Percentiles rank a stretch among this genome's conserved stretches.
phyloP scores from a whole-genome alignment of 228 moss, liverwort and hornwort species.

The Sphagnum magellanicum region DNA sequence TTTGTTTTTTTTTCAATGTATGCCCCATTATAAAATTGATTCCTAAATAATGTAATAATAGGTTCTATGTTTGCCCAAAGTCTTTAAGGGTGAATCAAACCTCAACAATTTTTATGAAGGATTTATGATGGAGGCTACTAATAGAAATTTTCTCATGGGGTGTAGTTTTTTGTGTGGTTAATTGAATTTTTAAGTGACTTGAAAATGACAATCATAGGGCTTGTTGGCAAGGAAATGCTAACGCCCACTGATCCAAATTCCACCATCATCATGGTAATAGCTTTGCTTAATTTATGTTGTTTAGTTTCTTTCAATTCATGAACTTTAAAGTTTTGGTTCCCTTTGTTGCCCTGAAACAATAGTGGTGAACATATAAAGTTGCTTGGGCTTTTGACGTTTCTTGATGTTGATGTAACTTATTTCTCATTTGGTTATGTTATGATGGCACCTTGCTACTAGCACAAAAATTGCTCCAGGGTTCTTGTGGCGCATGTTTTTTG shows the following conservation, averaged over 20 bases:
- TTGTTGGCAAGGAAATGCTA: slow-evolving; percentile 81
- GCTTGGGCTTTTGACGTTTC: background rate
- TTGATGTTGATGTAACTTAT: too few species aligned
- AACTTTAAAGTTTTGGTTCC: too few species aligned
- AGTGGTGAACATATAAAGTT: background rate
- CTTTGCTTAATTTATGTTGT: too few species aligned
- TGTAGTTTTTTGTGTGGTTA: background rate
- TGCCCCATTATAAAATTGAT: too few species aligned
- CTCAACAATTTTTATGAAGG: too few species aligned
- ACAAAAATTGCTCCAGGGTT: slow-evolving; percentile 91
- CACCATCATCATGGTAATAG: slow-evolving; percentile 71
- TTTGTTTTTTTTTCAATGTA: too few species aligned
- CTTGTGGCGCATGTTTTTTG: slow-evolving; percentile 94
- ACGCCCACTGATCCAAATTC: slow-evolving; percentile 73
- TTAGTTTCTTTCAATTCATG: too few species aligned
- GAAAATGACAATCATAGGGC: slow-evolving; percentile 72
- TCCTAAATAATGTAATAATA: too few species aligned
- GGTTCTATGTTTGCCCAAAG: too few species aligned
- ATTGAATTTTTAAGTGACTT: slow-evolving; percentile 33
- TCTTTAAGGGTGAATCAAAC: too few species aligned
- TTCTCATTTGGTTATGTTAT: background rate
- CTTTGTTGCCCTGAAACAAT: background rate
- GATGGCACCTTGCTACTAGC: slow-evolving; percentile 66
- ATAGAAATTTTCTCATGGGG: too few species aligned
- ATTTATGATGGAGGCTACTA: too few species aligned